Base-by-base conservation (phyloP, 331 rosid species). In the Quercus phellos region DNA sequence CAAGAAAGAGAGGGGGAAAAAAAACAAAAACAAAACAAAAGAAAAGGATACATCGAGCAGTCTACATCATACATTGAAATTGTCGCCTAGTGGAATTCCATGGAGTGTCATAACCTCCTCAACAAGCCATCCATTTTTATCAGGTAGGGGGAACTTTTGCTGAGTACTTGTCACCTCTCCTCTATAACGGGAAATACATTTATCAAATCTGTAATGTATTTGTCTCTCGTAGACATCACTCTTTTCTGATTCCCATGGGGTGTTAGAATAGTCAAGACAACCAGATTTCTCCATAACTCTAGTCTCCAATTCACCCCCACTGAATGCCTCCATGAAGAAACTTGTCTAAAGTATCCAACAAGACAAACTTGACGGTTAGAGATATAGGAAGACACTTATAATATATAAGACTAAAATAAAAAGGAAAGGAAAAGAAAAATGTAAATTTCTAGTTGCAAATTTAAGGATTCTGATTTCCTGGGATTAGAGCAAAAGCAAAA, bases 161-260 rank as follows among this genome's bases (percentile, higher is more conserved):
- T 95, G 99, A 60, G 88, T 85, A 68, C 98, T 91, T 5, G 97
- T 93, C 74, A 91, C 93, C 85, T 95, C 94, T 74, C 90, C 99
- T 89, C 78, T 89, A 78, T 87, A 90, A 27, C 81, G 90, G 63
- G 94, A 84, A 81, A 91, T 84, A 51, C 84, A 88, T 74, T 91
- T 95, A 76, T 89, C 94, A 80, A 86, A 89, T 73, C 82, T 85
- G 88, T 86, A 95, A 85, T 90, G 88, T 21, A 91, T 66, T 70
- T 94, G 94, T 86, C 98, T 93, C 89, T 90, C 98, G 72, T 61
- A 76, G 55, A 80, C 82, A 73, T 84, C 86, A 2, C 79, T 90
- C 64, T 90, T 90, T 87, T 95, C 99, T 4, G 90, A 87, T 79
- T 91, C 98, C 99, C 98, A 95, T 72, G 97, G 93, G 67, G 97